Evolutionary conservation across 192 early-diverging fungal genomes (phyloP).

Genomic region (Linnemannia exigua): DNA sequence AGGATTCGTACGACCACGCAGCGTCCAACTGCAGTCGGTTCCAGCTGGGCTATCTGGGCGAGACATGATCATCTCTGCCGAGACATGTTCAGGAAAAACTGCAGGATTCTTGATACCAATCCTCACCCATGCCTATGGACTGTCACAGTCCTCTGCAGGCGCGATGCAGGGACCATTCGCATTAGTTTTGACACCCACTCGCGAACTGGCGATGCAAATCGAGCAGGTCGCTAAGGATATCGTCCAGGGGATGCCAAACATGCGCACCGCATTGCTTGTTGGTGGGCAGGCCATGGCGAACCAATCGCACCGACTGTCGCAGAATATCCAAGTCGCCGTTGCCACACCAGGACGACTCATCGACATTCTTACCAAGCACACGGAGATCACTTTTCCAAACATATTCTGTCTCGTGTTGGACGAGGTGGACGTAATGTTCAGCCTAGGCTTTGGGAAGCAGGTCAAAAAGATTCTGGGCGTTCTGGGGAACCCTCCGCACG

Average conservation of each 20-base stretch:
- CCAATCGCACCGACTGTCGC: conserved; percentile 65
- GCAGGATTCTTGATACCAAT: conserved; percentile 64
- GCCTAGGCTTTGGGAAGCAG: conserved; percentile 66
- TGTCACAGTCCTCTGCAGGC: conserved; percentile 25
- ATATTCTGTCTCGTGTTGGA: conserved; percentile 66
- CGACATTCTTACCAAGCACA: conserved; percentile 57
- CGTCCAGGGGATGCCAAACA: conserved; percentile 58
- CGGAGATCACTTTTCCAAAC: conserved; percentile 51
- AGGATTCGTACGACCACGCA: conserved; percentile 44
- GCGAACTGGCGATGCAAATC: conserved; percentile 67
- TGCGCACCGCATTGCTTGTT: conserved; percentile 67
- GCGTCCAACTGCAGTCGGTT: conserved; percentile 58
- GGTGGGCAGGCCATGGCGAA: conserved; percentile 69
- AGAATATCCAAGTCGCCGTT: conserved; percentile 67
- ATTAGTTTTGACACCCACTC: conserved; percentile 64
- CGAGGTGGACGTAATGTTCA: conserved; percentile 72
- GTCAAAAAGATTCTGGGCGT: conserved; percentile 61
- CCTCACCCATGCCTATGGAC: conserved; percentile 31
- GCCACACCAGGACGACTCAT: conserved; percentile 71
- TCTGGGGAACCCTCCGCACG: conserved; percentile 38
- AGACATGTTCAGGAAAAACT: conserved; percentile 69
- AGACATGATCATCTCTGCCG: conserved; percentile 64
- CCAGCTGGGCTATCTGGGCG: conserved; percentile 59
- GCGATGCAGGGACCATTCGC: conserved; percentile 57
- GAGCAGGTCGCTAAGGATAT: conserved; percentile 59